A percentile compares a stretch with the other conserved stretches of the same genome.
Conservation (phyloP, 1,139 yeast species). For the Groenewaldozyma sp. region DNA sequence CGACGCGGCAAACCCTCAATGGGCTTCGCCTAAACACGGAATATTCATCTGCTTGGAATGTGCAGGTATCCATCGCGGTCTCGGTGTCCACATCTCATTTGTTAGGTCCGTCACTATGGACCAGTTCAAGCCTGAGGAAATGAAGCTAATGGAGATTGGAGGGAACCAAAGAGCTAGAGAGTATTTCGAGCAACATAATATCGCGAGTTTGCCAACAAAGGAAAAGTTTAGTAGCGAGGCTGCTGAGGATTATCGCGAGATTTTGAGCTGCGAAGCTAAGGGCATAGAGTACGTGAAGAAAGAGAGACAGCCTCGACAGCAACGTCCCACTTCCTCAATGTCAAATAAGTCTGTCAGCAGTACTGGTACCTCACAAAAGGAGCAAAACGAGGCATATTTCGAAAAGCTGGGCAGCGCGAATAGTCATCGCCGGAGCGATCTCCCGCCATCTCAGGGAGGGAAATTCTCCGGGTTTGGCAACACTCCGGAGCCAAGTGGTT, state of each 20-base stretch:
- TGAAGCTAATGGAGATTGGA: slow-evolving; percentile 85
- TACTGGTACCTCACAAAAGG: slow-evolving; percentile 35
- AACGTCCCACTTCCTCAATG: slow-evolving; percentile 18
- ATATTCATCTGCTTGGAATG: slow-evolving; percentile 94
- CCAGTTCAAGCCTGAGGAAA: slow-evolving; percentile 88
- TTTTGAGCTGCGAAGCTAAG: slow-evolving; percentile 63
- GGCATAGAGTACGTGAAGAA: slow-evolving; percentile 55
- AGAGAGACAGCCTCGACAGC: slow-evolving; percentile 22
- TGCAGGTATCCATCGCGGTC: slow-evolving; percentile 90
- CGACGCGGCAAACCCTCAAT: slow-evolving; percentile 90
- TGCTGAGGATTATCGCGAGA: slow-evolving; percentile 90
- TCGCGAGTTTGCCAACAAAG: slow-evolving; percentile 60
- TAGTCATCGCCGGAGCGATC: slow-evolving; percentile 60
- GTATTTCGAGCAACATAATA: slow-evolving; percentile 66
- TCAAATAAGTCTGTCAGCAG: slow-evolving; percentile 3
- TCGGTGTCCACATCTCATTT: slow-evolving; percentile 95
- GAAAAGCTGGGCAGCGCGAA: slow-evolving; percentile 69
- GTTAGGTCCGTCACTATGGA: slow-evolving; percentile 97
- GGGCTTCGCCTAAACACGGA: slow-evolving; percentile 99
- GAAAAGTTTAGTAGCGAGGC: slow-evolving; percentile 77
- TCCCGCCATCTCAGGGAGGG: slow-evolving; percentile 94
- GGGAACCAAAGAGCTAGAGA: slow-evolving; percentile 73
- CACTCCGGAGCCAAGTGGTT: slow-evolving; percentile 48
- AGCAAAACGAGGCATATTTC: slow-evolving; percentile 70
- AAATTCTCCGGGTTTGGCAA: slow-evolving; percentile 87